phyloP scores from a whole-genome alignment of 2,329 filamentous ascomycete genomes.

The Sporothrix globosa region DNA sequence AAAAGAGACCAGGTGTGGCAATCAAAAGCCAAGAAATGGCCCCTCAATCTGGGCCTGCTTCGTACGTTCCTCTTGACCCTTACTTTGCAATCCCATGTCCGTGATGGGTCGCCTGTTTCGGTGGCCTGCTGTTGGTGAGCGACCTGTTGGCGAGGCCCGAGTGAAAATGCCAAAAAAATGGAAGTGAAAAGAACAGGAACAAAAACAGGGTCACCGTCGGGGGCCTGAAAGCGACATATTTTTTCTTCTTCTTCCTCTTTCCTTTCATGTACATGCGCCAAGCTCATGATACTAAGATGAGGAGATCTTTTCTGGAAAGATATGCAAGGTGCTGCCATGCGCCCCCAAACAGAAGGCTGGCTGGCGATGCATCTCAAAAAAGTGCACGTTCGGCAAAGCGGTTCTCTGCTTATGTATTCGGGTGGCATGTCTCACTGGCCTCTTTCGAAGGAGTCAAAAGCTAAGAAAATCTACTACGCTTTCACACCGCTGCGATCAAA shows the following conservation, averaged over 20 bases:
- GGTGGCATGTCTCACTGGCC: no score
- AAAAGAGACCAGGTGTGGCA: slow-evolving; percentile 17
- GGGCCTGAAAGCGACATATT: neutral
- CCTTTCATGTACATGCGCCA: neutral
- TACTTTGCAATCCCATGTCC: slow-evolving; percentile 13
- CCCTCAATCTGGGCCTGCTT: slow-evolving; percentile 10
- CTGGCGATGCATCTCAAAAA: no score
- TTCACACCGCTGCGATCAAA: no score
- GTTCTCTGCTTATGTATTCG: no score
- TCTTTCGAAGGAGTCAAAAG: no score
- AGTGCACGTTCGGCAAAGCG: no score
- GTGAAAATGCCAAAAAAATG: neutral
- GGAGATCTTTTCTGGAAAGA: no score
- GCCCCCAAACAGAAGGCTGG: no score
- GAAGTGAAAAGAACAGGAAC: neutral
- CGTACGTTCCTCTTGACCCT: neutral
- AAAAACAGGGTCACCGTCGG: neutral
- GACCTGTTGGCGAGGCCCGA: neutral
- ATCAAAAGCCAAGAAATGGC: neutral
- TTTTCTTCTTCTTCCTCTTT: neutral
- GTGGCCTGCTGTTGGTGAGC: slow-evolving; percentile 16
- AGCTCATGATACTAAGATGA: neutral
- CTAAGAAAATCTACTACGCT: no score
- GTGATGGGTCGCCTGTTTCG: slow-evolving; percentile 13
- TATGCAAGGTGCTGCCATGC: no score